Percentiles rank a stretch among this genome's conserved stretches.
These are phyloP conservation scores for Suhomyces panamericanus DNA, from an alignment of 1,139 yeast species.

Conservation along the genomic window DNA sequence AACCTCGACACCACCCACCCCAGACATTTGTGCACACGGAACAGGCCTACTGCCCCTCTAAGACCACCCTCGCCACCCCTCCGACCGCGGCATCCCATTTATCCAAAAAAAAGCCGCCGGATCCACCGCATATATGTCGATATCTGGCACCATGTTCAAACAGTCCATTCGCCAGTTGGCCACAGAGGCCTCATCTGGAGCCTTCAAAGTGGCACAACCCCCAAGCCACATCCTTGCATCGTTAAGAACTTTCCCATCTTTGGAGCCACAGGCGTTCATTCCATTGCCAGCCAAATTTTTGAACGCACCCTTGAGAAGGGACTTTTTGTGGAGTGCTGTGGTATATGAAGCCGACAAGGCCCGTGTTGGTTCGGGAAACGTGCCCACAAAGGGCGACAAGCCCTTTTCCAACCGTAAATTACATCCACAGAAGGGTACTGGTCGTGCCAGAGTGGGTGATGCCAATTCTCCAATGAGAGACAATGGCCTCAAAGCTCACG, in stretches of 20 bases:
- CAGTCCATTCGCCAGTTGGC: slow-evolving; percentile 35
- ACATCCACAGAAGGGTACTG: slow-evolving; percentile 89
- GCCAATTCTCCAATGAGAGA: slow-evolving; percentile 90
- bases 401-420: slow-evolving; percentile 84
- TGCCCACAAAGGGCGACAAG: slow-evolving; percentile 82
- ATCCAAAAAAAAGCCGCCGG: background rate
- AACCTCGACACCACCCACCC: background rate
- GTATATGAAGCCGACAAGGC: slow-evolving; percentile 87
- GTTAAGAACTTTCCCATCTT: slow-evolving; percentile 79
- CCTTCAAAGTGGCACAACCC: slow-evolving; percentile 44
- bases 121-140: background rate
- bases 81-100: background rate
- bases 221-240: slow-evolving; percentile 81
- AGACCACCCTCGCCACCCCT: background rate
- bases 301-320: slow-evolving; percentile 80
- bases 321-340: slow-evolving; percentile 90
- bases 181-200: slow-evolving; percentile 24
- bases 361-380: slow-evolving; percentile 87
- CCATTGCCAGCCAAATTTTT: slow-evolving; percentile 73
- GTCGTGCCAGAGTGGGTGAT: slow-evolving; percentile 95
- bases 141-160: slow-evolving; percentile 22
- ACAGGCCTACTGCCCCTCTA: background rate
- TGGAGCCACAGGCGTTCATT: slow-evolving; percentile 76
- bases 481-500: slow-evolving; percentile 89
- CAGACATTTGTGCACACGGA: background rate